Percentiles rank a stretch among this genome's conserved stretches.
These are phyloP conservation scores for Dionaea muscipula DNA, from an alignment of 179 eudicot genomes.

Conservation along the genomic window DNA sequence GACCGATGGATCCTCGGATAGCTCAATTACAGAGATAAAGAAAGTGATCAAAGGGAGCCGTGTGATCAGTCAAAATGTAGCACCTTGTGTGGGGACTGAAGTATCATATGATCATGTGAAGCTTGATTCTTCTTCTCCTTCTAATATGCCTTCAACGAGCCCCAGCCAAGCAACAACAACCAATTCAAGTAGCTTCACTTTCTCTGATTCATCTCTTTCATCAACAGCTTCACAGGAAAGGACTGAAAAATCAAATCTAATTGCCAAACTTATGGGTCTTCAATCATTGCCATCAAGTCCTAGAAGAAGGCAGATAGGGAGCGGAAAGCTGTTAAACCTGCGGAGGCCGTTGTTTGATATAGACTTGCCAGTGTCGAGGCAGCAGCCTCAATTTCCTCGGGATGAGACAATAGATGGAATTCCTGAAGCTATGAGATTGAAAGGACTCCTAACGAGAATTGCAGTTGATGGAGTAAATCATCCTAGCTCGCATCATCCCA, in stretches of 20 bases:
- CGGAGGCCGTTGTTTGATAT: constrained; percentile 31
- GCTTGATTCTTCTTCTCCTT: constrained; percentile 16
- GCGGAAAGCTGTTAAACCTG: constrained; percentile 16
- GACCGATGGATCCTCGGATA: constrained; percentile 33
- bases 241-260: constrained; percentile 38
- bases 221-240: constrained; percentile 30
- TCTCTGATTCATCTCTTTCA: constrained; percentile 36
- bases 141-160: constrained; percentile 53
- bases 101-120: constrained; percentile 19
- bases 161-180: constrained; percentile 49
- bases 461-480: constrained; percentile 12
- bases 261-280: constrained; percentile 84
- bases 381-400: constrained; percentile 26
- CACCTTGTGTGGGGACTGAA: constrained; percentile 23
- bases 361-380: constrained; percentile 39
- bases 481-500: constrained; percentile 11
- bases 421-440: constrained; percentile 41
- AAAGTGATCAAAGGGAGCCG: constrained; percentile 54
- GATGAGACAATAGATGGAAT: constrained; percentile 39
- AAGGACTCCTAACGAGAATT: constrained; percentile 39
- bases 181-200: constrained; percentile 29
- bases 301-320: constrained; percentile 17
- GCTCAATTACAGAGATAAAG: constrained; percentile 45
- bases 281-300: constrained; percentile 32
- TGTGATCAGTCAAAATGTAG: constrained; percentile 48